Conservation (phyloP, 441 rosid genomes). For the Melastoma candidum region DNA sequence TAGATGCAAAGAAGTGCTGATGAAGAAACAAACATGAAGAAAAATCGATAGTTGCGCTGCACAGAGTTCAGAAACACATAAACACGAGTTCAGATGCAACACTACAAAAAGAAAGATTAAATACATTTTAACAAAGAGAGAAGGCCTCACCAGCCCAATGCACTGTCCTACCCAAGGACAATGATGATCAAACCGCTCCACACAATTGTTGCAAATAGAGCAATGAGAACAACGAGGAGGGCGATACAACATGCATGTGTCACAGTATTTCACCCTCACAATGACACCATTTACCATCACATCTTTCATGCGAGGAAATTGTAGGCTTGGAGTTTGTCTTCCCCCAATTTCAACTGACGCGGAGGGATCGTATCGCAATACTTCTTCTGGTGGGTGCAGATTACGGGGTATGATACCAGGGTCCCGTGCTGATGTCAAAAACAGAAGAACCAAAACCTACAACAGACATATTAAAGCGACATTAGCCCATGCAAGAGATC, state of each 20-base stretch:
- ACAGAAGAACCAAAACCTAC: slow-evolving; percentile 73
- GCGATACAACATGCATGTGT: slow-evolving; percentile 20
- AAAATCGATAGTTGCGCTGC: slow-evolving; percentile 97
- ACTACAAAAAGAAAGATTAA: background rate
- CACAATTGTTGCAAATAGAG: slow-evolving; percentile 61
- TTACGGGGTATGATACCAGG: slow-evolving; percentile 92
- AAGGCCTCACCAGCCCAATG: slow-evolving; percentile 15
- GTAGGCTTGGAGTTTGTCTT: slow-evolving; percentile 74
- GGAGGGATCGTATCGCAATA: slow-evolving; percentile 50
- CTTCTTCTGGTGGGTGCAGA: slow-evolving; percentile 87
- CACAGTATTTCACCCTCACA: slow-evolving; percentile 19
- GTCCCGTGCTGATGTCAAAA: slow-evolving; percentile 79
- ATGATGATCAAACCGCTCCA: slow-evolving; percentile 21
- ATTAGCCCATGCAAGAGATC: background rate
- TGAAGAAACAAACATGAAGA: slow-evolving; percentile 93
- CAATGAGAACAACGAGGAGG: slow-evolving; percentile 26
- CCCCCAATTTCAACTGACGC: slow-evolving; percentile 51
- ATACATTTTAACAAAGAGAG: background rate
- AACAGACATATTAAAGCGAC: slow-evolving; percentile 18
- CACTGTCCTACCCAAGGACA: slow-evolving; percentile 23
- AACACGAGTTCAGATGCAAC: slow-evolving; percentile 1
- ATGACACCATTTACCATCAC: slow-evolving; percentile 32
- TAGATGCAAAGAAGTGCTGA: slow-evolving; percentile 81
- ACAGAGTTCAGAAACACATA: slow-evolving; percentile 4
- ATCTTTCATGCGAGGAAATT: slow-evolving; percentile 76